Evolutionary conservation across 2,329 filamentous ascomycete species (phyloP).

Genomic region (Beauveria medogensis): DNA sequence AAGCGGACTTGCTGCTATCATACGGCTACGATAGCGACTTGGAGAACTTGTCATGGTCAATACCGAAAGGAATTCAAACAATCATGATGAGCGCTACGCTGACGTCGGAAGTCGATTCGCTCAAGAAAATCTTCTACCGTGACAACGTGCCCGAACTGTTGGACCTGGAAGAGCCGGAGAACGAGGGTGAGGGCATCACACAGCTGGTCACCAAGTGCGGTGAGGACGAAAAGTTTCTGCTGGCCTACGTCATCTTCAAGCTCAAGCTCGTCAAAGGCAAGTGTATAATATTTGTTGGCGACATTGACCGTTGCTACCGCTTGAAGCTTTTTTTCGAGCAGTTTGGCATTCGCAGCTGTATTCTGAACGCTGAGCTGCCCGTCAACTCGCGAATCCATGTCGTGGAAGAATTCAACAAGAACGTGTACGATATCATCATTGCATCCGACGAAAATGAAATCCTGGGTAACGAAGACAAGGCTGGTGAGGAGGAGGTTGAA

Average conservation of each 20-base stretch:
- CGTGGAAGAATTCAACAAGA: conserved; percentile 94
- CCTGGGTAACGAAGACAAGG: conserved; percentile 54
- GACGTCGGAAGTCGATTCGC: conserved; percentile 73
- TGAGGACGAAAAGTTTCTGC: conserved; percentile 95
- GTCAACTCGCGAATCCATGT: conserved; percentile 90
- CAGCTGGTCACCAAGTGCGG: conserved; percentile 87
- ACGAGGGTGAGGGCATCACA: conserved; percentile 65
- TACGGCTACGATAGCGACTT: conserved; percentile 94
- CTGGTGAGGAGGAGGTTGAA: conserved; percentile 31
- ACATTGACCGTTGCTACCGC: conserved; percentile 82
- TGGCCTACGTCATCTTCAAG: conserved; percentile 93
- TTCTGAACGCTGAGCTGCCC: conserved; percentile 88
- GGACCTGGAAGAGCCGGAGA: conserved; percentile 75
- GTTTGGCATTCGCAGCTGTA: conserved; percentile 88
- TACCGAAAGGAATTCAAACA: conserved; percentile 82
- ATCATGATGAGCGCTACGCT: conserved; percentile 92
- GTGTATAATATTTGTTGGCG: conserved; percentile 62
- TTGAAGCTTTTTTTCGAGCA: conserved; percentile 94
- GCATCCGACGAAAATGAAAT: conserved; percentile 82
- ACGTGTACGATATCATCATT: conserved; percentile 96
- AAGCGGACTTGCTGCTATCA: conserved; percentile 86
- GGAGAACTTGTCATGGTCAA: conserved; percentile 63
- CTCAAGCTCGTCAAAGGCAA: conserved; percentile 91
- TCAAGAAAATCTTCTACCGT: conserved; percentile 79
- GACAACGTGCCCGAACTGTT: conserved; percentile 60